phyloP scores from a whole-genome alignment of 768 basidiomycete species.

The Exidia glandulosa region DNA sequence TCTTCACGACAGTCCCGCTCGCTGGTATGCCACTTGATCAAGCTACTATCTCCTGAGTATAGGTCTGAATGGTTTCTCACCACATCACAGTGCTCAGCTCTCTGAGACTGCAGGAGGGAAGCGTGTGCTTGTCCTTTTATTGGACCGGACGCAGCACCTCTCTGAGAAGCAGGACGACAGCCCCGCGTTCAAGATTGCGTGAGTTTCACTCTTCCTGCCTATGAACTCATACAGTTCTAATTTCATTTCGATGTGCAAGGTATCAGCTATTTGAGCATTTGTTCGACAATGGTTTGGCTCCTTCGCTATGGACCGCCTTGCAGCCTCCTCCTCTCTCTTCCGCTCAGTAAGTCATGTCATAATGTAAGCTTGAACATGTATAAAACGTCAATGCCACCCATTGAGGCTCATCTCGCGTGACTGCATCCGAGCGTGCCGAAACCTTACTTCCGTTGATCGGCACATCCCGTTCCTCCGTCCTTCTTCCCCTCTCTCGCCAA shows the following conservation, averaged over 20 bases:
- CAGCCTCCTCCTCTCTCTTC: too few relatives aligned
- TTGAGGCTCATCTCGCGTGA: too few relatives aligned
- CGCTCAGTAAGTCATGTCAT: too few relatives aligned
- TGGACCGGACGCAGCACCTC: constrained; percentile 61
- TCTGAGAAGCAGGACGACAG: constrained; percentile 57
- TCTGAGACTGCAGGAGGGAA: constrained; percentile 43
- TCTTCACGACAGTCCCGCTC: constrained; percentile 40
- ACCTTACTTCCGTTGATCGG: neutral
- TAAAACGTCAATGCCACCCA: too few relatives aligned
- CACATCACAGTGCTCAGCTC: constrained; percentile 47
- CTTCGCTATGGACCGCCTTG: too few relatives aligned
- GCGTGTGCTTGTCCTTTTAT: constrained; percentile 53
- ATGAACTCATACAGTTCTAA: too few relatives aligned
- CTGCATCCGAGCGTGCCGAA: too few relatives aligned
- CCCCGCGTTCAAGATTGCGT: constrained; percentile 72
- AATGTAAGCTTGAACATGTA: too few relatives aligned
- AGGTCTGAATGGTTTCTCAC: constrained; percentile 3
- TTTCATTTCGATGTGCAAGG: too few relatives aligned
- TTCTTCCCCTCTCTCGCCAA: neutral
- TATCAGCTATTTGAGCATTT: constrained; percentile 56
- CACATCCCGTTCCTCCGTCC: neutral
- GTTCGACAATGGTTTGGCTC: too few relatives aligned
- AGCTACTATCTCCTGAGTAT: constrained; percentile 10
- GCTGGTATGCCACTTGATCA: constrained; percentile 49
- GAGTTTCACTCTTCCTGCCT: too few relatives aligned